Evolutionary conservation across 1,284 basidiomycete genomes (phyloP).

Genomic region (Fomes fomentarius): DNA sequence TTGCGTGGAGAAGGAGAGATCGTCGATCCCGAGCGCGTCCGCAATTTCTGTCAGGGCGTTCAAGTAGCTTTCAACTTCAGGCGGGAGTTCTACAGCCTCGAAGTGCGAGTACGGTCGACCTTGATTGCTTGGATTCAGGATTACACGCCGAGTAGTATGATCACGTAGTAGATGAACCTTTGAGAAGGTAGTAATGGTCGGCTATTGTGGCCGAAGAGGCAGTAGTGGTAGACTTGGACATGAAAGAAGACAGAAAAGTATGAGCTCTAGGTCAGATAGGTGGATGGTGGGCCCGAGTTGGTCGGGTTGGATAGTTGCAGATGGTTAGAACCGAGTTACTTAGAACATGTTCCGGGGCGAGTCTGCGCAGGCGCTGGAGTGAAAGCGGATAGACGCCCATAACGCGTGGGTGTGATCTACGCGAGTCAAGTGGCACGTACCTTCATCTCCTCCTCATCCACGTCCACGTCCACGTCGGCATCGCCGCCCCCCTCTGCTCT

Average conservation of each 20-base stretch:
- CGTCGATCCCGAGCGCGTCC: slow-evolving; percentile 28
- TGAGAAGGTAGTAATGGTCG: slow-evolving; percentile 8
- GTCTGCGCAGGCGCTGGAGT: neutral
- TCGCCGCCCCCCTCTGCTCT: slow-evolving; percentile 6
- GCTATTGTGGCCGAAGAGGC: neutral
- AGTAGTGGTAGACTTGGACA: slow-evolving; percentile 42
- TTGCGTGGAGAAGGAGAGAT: slow-evolving; percentile 30
- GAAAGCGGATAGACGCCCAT: slow-evolving; percentile 13
- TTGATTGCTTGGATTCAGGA: too few relatives aligned
- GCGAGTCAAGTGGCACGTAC: slow-evolving; percentile 20
- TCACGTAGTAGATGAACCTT: slow-evolving; percentile 1
- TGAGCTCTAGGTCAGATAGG: too few relatives aligned
- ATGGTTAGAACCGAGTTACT: neutral
- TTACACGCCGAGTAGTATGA: too few relatives aligned
- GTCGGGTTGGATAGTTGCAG: neutral
- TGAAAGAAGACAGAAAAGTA: too few relatives aligned
- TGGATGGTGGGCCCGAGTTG: too few relatives aligned
- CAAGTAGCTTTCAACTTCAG: slow-evolving; percentile 14
- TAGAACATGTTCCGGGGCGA: neutral
- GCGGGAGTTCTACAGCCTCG: slow-evolving; percentile 1
- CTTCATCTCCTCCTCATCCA: neutral
- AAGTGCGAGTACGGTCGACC: slow-evolving; percentile 4
- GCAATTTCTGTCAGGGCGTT: slow-evolving; percentile 26
- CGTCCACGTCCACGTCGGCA: slow-evolving; percentile 2
- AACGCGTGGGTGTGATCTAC: slow-evolving; percentile 21